A percentile compares a stretch with the other conserved stretches of the same genome.
These are phyloP conservation scores for Solanum corneliomulleri DNA, from an alignment of 257 asterid species.

Conservation along the genomic window DNA sequence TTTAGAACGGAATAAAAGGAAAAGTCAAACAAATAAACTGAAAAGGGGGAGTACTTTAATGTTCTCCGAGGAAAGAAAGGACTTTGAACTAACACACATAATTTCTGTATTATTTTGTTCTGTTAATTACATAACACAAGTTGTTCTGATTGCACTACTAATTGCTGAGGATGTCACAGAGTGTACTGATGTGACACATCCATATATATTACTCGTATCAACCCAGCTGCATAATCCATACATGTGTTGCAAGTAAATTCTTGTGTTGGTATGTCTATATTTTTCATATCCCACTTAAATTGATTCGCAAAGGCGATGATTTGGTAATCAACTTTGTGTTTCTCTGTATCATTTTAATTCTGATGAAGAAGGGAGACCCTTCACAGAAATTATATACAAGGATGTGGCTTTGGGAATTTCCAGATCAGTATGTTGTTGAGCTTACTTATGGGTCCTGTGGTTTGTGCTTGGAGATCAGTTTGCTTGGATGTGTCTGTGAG, in stretches of 20 bases:
- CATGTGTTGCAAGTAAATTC: not conserved
- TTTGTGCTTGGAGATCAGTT: slow-evolving; percentile 42
- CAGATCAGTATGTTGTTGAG: slow-evolving; percentile 42
- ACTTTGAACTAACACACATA: no score
- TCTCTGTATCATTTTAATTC: slow-evolving; percentile 18
- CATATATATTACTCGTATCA: not conserved
- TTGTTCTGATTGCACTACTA: no score
- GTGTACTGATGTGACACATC: not conserved
- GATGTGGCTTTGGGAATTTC: slow-evolving; percentile 88
- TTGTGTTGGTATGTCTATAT: not conserved
- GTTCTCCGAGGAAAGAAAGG: no score
- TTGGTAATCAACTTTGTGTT: not conserved
- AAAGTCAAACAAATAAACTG: no score
- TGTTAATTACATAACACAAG: no score
- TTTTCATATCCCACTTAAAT: not conserved
- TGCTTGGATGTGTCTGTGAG: slow-evolving; percentile 53
- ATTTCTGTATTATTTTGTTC: no score
- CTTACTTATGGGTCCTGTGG: slow-evolving; percentile 79
- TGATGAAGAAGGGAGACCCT: slow-evolving; percentile 75
- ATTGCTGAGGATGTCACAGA: not conserved
- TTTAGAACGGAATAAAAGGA: no score
- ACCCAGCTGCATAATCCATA: not conserved
- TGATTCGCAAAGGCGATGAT: not conserved
- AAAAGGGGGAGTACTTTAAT: no score
- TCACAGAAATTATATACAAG: slow-evolving; percentile 53